Conservation (phyloP, 164 flowering plant genomes). For the Magnolia officinalis region DNA sequence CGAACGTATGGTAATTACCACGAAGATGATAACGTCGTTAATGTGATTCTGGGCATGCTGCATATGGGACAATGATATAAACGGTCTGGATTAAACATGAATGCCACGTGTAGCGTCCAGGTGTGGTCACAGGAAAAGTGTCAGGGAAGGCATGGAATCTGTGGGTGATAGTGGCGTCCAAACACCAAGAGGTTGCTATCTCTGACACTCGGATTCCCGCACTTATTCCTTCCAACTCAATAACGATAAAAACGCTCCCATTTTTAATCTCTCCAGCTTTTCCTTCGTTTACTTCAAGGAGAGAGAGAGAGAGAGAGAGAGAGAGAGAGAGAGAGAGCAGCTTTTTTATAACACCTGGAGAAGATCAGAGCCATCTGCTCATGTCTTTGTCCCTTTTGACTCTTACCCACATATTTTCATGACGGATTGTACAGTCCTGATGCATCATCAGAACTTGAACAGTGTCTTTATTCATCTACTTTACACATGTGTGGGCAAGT, state of each 20-base stretch:
- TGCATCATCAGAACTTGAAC: neutral
- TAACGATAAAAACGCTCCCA: constrained; percentile 10
- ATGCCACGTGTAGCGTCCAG: neutral
- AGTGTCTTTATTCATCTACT: neutral
- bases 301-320: neutral
- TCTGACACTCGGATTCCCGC: constrained; percentile 19
- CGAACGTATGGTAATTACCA: too few relatives aligned
- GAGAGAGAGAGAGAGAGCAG: neutral
- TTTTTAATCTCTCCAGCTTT: neutral
- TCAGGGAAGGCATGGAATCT: constrained; percentile 8
- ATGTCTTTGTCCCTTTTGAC: neutral
- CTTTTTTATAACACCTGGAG: neutral
- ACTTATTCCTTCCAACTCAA: constrained; percentile 15
- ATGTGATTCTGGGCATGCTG: too few relatives aligned
- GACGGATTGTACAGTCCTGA: too few relatives aligned
- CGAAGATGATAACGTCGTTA: too few relatives aligned
- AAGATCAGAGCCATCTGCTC: neutral
- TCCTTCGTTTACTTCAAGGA: neutral
- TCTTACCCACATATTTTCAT: neutral
- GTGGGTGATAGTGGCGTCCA: constrained; percentile 13
- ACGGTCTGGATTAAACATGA: neutral
- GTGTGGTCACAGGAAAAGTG: neutral
- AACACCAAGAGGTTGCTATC: constrained; percentile 10
- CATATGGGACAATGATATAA: too few relatives aligned
- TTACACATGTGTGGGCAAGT: neutral